Evolutionary conservation across 139 green algal species (phyloP).

Genomic region (Auxenochlorella pyrenoidosa): DNA sequence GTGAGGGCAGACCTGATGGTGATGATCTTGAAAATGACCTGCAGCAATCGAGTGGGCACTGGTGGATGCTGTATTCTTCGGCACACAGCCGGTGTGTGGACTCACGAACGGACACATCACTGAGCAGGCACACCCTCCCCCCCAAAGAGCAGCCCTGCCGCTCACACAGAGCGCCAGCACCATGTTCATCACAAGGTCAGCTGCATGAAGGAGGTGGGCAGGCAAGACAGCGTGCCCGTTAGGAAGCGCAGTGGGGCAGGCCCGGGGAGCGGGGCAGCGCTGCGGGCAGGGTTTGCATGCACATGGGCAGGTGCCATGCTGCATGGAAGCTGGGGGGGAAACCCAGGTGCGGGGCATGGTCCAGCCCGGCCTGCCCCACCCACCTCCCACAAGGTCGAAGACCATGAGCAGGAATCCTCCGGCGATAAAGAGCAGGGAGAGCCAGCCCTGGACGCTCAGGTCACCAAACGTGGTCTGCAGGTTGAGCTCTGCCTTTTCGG

Average conservation of each 20-base stretch:
- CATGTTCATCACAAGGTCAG: conserved; percentile 55
- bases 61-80: no score
- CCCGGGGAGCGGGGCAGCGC: background rate
- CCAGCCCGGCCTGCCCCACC: no score
- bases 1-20: conserved; percentile 37
- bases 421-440: conserved; percentile 35
- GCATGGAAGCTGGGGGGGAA: background rate
- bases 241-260: background rate
- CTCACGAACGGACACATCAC: no score
- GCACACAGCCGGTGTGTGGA: no score
- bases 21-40: conserved; percentile 41
- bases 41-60: background rate
- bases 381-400: conserved; percentile 34
- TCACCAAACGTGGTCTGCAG: conserved; percentile 11
- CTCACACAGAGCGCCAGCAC: conserved; percentile 27
- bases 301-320: background rate
- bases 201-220: background rate
- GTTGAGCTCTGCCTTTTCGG: conserved; percentile 10
- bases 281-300: background rate
- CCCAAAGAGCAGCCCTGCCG: conserved; percentile 30
- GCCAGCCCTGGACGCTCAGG: conserved; percentile 31
- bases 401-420: conserved; percentile 47
- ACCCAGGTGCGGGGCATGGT: no score
- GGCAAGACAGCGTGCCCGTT: background rate
- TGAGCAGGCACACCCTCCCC: no score